phyloP scores from a whole-genome alignment of 148 eudicot species.

The Silene uniflora region DNA sequence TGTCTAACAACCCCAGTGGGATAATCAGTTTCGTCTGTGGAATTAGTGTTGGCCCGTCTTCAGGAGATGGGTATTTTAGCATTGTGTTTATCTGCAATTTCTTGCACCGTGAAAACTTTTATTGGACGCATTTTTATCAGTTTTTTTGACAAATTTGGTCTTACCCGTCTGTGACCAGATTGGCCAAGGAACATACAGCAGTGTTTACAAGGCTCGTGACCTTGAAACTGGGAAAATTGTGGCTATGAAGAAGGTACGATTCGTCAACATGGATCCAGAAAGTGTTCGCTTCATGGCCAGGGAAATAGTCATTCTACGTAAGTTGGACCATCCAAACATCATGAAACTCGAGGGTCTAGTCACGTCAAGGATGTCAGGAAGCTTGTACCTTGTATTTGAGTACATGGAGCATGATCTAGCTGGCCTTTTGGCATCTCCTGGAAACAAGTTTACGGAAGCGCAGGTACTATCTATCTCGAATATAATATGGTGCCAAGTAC shows the following conservation, averaged over 20 bases:
- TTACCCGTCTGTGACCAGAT: slow-evolving; percentile 49
- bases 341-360: slow-evolving; percentile 83
- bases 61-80: not conserved
- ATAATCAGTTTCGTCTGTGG: too few species aligned
- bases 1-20: too few species aligned
- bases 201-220: slow-evolving; percentile 83
- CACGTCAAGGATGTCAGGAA: slow-evolving; percentile 71
- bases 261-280: slow-evolving; percentile 86
- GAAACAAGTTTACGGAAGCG: slow-evolving; percentile 59
- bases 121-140: not conserved
- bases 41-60: not conserved
- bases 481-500: not conserved
- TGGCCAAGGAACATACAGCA: slow-evolving; percentile 95
- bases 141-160: not conserved
- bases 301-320: slow-evolving; percentile 68
- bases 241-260: slow-evolving; percentile 90
- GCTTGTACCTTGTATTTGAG: slow-evolving; percentile 82
- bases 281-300: slow-evolving; percentile 96
- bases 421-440: slow-evolving; percentile 63
- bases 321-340: slow-evolving; percentile 79
- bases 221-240: slow-evolving; percentile 68
- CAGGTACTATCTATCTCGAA: slow-evolving; percentile 45
- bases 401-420: slow-evolving; percentile 93
- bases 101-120: slow-evolving; percentile 4
- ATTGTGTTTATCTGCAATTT: not conserved